Evolutionary conservation across 805 yeast species (phyloP), one percentile per base, ranked within the genome.

Genomic region (Diddensiella santjacobensis): DNA sequence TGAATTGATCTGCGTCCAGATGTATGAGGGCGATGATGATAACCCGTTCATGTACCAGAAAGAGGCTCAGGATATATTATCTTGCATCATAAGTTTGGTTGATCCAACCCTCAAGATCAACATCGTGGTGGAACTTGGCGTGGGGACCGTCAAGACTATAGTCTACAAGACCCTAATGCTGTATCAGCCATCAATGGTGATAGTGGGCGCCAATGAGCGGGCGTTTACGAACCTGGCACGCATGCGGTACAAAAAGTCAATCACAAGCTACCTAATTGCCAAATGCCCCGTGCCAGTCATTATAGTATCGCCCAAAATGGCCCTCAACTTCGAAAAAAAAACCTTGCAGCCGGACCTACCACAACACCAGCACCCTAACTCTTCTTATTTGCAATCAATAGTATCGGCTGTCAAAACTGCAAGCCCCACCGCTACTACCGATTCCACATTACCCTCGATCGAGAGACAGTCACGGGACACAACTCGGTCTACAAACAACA

Each of bases 221-320:
- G 64, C 75, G 37, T 66, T 70, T 15, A 81, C 84, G 2, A 68
- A 79, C 20, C 69, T 75, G 49, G 72, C 83, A 20, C 79, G 88
- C 84, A 67, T 67, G 36, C 77, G 84, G 3, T 75, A 82, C 24
- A 77, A 52, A 18, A 50, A 48, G 45, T 33, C 83, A 54, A 65
- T 84, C 35, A 75, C 84, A 20, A 87, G 82, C 59, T 67, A 86
- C 42, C 68, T 83, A 40, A 84, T 83, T 23, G 80, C 79, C 58
- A 77, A 76, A 57, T 80, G 74, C 55, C 80, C 82, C 3, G 73
- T 82, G 13, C 89, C 90, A 0, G 76, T 80, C n/a, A 72, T 83
- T 20, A 75, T 83, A 42, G 83, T 79, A 0, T 85, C 89, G 18
- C 54, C 51, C 5, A 30, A 44, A 6, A 48, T 43, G 37, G 44